phyloP scores from a whole-genome alignment of 805 yeast genomes.

The Wickerhamomyces chambardii region DNA sequence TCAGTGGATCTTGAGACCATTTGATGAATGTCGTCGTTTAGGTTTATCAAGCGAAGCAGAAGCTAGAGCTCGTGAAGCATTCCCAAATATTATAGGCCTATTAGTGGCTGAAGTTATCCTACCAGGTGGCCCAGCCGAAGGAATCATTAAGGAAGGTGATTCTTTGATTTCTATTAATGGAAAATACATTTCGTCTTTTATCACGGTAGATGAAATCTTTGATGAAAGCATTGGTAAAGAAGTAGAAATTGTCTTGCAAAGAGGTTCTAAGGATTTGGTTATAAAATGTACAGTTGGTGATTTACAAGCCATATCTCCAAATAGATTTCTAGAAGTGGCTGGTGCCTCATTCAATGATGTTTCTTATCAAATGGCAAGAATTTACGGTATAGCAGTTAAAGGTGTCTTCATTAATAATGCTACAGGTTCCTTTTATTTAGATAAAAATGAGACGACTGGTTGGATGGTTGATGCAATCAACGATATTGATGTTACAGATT shows the following conservation, averaged over 20 bases:
- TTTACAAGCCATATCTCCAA: slow-evolving; percentile 77
- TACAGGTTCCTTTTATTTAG: slow-evolving; percentile 63
- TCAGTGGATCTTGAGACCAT: slow-evolving; percentile 82
- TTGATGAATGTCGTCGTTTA: slow-evolving; percentile 81
- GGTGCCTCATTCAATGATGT: slow-evolving; percentile 84
- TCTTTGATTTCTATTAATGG: slow-evolving; percentile 68
- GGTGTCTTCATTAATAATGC: slow-evolving; percentile 81
- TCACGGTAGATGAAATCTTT: slow-evolving; percentile 74
- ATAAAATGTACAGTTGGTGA: slow-evolving; percentile 56
- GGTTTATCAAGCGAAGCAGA: slow-evolving; percentile 77
- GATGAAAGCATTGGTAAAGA: slow-evolving; percentile 60
- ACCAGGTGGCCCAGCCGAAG: slow-evolving; percentile 81
- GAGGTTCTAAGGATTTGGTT: slow-evolving; percentile 58
- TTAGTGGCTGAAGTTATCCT: slow-evolving; percentile 75
- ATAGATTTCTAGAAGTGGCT: slow-evolving; percentile 68
- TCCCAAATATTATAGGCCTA: slow-evolving; percentile 72
- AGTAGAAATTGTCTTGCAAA: slow-evolving; percentile 50
- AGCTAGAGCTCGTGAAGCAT: slow-evolving; percentile 50
- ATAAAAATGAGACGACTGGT: slow-evolving; percentile 52
- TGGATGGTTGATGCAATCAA: slow-evolving; percentile 79
- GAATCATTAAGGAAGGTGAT: slow-evolving; percentile 75
- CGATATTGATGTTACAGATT: slow-evolving; percentile 61
- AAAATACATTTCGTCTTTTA: slow-evolving; percentile 54
- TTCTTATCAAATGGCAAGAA: slow-evolving; percentile 84
- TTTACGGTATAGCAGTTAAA: slow-evolving; percentile 71